A percentile compares a stretch with the other conserved stretches of the same genome.
Evolutionary conservation across 2,329 filamentous ascomycete species (phyloP).

Genomic region (Alternaria sp.): DNA sequence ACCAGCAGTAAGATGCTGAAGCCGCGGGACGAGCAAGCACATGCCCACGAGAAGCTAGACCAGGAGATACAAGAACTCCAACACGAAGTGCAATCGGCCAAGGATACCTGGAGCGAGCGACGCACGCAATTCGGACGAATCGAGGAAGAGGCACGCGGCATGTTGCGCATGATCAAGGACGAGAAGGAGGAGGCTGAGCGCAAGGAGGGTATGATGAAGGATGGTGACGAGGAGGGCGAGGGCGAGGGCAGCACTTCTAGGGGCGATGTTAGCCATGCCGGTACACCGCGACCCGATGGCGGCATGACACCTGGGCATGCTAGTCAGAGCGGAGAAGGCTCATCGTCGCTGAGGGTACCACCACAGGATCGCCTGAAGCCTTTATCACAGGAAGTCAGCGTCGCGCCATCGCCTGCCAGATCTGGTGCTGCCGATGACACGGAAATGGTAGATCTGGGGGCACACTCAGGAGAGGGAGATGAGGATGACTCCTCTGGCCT

Average conservation of each 20-base stretch:
- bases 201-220: conserved; percentile 70
- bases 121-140: conserved; percentile 87
- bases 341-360: conserved; percentile 39
- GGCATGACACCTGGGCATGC: conserved; percentile 53
- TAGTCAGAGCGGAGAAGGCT: conserved; percentile 44
- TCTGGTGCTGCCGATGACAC: conserved; percentile 41
- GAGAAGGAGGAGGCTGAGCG: conserved; percentile 95
- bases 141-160: conserved; percentile 87
- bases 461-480: conserved; percentile 32
- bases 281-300: conserved; percentile 57
- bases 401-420: conserved; percentile 37
- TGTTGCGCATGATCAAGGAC: conserved; percentile 85
- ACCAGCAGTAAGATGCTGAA: conserved; percentile 80
- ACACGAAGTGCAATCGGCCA: conserved; percentile 82
- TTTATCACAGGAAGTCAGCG: conserved; percentile 40
- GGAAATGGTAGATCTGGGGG: conserved; percentile 43
- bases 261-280: conserved; percentile 53
- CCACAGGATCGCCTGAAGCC: conserved; percentile 46
- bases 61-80: conserved; percentile 89
- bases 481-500: conserved; percentile 47
- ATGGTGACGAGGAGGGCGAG: conserved; percentile 53
- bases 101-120: conserved; percentile 82
- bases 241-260: conserved; percentile 51
- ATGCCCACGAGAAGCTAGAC: conserved; percentile 80
- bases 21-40: conserved; percentile 82